Base-by-base conservation (phyloP, 73 alveolate species). In the Tetrahymena thermophila region DNA sequence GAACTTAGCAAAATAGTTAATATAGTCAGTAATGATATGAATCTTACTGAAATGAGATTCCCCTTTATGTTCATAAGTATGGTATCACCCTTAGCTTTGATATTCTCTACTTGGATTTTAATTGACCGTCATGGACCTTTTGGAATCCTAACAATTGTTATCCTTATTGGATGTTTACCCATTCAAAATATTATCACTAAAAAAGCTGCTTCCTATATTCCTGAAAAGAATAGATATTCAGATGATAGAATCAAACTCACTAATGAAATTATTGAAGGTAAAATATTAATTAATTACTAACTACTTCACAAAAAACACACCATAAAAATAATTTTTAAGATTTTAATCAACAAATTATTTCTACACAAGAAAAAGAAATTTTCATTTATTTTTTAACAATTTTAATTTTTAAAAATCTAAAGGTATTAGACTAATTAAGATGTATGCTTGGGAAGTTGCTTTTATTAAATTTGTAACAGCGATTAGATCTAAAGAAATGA, bases 341-440 rank as follows among this genome's bases (percentile, higher is more conserved):
- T 0, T 7, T 40, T 40, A 7, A 40, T 2, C 44, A 2, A 40
- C 9, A 40, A 40, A 4, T 15, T 0, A 40, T 4, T 40, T 2
- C 4, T 3, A 15, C 9, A 40, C 42, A 40, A 6, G 11, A 40
- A 40, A 40, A 40, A 7, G 10, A 40, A 40, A 40, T 40, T 40
- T 40, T 37, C 2, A 37, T 6, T 37, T 4, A 2, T 37, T 40
- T 40, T 40, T 40, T 11, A 40, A 40, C 15, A 6, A 40, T 37
- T 37, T 40, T 40, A 40, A 7, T 40, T 50, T 50, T 31, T 17
- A n/a, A n/a, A n/a, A 8, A 57, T 19, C n/a, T 3, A 57, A 57
- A 94, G 96, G 96, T n/a, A 94, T 94, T 19, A 94, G 96, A 94
- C 57, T 94, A 56, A 94, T 94, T 71, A 94, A 94, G 38, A 94